Conservation (phyloP, 1,139 yeast genomes). For the Diutina catenulata region DNA sequence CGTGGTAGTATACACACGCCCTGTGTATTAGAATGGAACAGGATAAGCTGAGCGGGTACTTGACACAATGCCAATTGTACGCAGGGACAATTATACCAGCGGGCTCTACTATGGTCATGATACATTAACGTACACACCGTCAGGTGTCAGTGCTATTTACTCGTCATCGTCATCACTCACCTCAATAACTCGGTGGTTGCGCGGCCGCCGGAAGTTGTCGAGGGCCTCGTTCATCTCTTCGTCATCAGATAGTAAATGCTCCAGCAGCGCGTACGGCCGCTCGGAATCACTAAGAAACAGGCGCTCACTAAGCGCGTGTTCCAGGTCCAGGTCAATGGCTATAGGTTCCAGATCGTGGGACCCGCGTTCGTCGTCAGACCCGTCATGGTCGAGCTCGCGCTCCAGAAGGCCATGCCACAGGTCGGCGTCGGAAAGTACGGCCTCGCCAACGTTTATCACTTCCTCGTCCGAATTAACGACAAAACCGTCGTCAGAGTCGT, state of each 20-base stretch:
- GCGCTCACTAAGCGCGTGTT: neutral
- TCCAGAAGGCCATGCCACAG: constrained; percentile 2
- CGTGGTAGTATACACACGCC: too few species aligned
- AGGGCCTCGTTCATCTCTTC: neutral
- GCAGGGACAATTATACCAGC: too few species aligned
- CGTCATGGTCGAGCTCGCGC: neutral
- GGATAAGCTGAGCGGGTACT: too few species aligned
- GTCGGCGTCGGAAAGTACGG: neutral
- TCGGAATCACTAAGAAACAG: too few species aligned
- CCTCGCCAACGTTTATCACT: neutral
- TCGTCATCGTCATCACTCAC: neutral
- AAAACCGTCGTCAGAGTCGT: constrained; percentile 18
- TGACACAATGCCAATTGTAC: too few species aligned
- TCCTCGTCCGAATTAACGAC: constrained; percentile 7
- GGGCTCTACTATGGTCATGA: too few species aligned
- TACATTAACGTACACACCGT: too few species aligned
- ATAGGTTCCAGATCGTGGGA: neutral
- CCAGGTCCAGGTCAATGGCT: neutral
- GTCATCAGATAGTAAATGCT: neutral
- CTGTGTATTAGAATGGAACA: too few species aligned
- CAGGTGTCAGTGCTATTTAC: too few species aligned
- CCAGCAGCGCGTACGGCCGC: neutral
- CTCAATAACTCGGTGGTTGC: neutral
- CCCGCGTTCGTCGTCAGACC: neutral
- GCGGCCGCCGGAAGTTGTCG: too few species aligned